phyloP scores from a whole-genome alignment of 202 grass and related monocot genomes.

The Cymbopogon flexuosus region DNA sequence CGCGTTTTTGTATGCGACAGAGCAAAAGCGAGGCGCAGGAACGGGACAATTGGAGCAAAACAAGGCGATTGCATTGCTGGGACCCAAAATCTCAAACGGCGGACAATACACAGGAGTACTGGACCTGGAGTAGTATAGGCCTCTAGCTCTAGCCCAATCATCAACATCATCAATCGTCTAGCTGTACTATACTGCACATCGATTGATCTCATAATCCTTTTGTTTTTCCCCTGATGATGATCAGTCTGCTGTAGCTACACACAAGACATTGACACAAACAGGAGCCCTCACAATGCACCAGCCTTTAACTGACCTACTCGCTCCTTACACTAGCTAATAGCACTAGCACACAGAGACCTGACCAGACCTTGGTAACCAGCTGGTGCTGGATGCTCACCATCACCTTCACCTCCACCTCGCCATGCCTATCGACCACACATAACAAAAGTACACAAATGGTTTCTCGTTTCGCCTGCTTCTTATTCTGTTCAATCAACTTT shows the following conservation, averaged over 20 bases:
- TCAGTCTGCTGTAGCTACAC: not conserved
- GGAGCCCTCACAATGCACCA: slow-evolving; percentile 14
- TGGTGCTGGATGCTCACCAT: slow-evolving; percentile 24
- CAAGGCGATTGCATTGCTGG: slow-evolving; percentile 18
- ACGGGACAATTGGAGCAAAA: slow-evolving; percentile 40
- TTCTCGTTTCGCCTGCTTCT: not conserved
- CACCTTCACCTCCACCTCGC: not conserved
- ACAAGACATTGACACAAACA: not conserved
- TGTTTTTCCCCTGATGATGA: not conserved
- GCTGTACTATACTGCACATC: not conserved
- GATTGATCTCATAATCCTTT: not conserved
- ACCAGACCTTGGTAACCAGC: not conserved
- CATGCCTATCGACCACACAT: not conserved
- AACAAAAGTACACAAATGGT: not conserved
- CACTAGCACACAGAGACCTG: not conserved
- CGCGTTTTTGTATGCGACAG: slow-evolving; percentile 15
- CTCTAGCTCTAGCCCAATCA: not conserved
- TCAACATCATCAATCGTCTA: not conserved
- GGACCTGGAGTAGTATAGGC: not conserved
- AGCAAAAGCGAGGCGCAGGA: slow-evolving; percentile 2
- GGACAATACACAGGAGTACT: not conserved
- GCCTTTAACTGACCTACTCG: slow-evolving; percentile 11
- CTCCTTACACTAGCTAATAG: not conserved
- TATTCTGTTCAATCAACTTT: slow-evolving; percentile 25
- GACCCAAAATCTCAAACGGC: not conserved